Conservation (phyloP, 2,329 filamentous ascomycete genomes). For the Trichoderma koningii region DNA sequence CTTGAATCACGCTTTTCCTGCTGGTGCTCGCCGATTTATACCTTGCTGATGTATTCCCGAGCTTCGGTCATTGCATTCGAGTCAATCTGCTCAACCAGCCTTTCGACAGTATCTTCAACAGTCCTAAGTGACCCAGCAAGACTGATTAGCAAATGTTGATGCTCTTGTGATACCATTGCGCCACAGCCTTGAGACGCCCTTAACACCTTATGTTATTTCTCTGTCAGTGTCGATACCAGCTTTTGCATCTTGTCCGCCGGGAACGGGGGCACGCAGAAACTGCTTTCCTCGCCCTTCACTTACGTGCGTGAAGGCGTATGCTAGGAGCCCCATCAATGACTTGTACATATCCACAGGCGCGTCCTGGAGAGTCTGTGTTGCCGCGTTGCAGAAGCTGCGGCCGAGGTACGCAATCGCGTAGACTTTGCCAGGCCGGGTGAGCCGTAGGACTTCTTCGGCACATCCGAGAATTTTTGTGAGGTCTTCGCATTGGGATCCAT, state of each 20-base stretch:
- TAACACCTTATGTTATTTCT: not conserved
- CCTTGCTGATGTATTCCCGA: not conserved
- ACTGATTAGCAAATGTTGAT: not conserved
- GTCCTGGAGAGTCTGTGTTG: not conserved
- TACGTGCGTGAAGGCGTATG: not conserved
- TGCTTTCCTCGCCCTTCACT: slow-evolving; percentile 2
- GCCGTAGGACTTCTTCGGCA: not conserved
- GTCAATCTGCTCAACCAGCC: not conserved
- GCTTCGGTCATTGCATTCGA: not conserved
- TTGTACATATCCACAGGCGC: not conserved
- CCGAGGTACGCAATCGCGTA: not conserved
- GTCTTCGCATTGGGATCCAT: not conserved
- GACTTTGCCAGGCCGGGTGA: not conserved
- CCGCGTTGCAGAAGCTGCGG: not conserved
- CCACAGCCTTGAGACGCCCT: slow-evolving; percentile 1
- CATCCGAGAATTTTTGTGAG: not conserved
- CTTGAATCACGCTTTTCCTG: not conserved
- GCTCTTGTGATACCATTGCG: not conserved
- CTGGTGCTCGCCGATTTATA: slow-evolving; percentile 2
- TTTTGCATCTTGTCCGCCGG: slow-evolving; percentile 9
- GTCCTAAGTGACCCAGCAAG: not conserved
- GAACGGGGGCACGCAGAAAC: slow-evolving; percentile 4
- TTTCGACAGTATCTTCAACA: not conserved
- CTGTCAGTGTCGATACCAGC: not conserved
- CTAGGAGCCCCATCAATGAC: not conserved